Percentiles rank a stretch among this genome's conserved stretches.
phyloP scores from a whole-genome alignment of 805 yeast species.

The Yarrowia sp. region DNA sequence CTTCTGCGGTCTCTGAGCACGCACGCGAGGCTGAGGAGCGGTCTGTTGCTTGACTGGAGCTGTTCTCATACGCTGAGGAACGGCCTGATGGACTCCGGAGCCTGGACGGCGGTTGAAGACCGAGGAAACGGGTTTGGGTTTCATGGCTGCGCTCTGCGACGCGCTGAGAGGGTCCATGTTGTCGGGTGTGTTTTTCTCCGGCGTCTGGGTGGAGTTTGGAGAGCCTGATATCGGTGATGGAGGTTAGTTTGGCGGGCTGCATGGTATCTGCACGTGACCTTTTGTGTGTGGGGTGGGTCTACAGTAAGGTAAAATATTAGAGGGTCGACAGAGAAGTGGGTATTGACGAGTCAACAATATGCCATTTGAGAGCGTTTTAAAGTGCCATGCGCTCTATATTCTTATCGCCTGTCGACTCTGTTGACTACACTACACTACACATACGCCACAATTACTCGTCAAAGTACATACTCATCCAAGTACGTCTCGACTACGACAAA shows the following conservation, averaged over 20 bases:
- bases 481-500: no score
- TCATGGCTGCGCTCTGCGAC: conserved; percentile 20
- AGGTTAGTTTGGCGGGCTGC: conserved; percentile 16
- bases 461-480: no score
- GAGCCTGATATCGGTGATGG: neutral
- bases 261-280: conserved; percentile 25
- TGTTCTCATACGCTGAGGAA: conserved; percentile 4
- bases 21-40: neutral
- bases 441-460: no score
- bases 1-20: neutral
- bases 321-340: neutral
- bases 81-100: conserved; percentile 5
- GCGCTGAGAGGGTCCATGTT: conserved; percentile 21
- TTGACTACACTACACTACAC: no score
- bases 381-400: no score
- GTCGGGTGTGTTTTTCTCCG: neutral
- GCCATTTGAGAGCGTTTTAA: no score
- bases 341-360: no score
- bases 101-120: conserved; percentile 19
- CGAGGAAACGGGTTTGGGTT: conserved; percentile 23
- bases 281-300: neutral
- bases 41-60: neutral
- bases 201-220: neutral
- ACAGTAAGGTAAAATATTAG: neutral
- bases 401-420: no score